Conservation (phyloP, 768 basidiomycete species). For the Tulasnella sp. region DNA sequence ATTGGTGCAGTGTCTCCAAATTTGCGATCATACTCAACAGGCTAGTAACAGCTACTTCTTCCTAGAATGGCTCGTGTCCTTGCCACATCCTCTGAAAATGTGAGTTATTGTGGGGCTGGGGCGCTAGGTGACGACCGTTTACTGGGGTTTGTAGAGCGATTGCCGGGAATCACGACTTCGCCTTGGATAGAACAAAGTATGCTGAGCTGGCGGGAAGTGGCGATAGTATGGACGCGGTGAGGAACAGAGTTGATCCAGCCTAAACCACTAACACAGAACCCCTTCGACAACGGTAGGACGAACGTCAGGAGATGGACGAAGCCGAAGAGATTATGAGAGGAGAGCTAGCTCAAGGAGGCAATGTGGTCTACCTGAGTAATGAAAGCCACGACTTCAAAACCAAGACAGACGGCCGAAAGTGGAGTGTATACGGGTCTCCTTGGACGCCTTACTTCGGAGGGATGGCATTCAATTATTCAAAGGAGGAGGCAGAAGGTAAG, state of each 20-base stretch:
- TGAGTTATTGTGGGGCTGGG: constrained; percentile 4
- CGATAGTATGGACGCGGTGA: neutral
- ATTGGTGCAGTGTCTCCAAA: too few relatives aligned
- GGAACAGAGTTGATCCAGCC: neutral
- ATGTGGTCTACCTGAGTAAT: constrained; percentile 25
- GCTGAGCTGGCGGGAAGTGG: neutral
- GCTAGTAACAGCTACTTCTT: neutral
- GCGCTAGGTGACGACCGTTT: neutral
- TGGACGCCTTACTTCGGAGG: constrained; percentile 24
- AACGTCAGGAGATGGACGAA: constrained; percentile 11
- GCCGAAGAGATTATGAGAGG: constrained; percentile 18
- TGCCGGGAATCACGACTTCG: constrained; percentile 29
- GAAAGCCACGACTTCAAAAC: constrained; percentile 23
- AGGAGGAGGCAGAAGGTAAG: constrained; percentile 23
- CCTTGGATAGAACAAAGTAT: constrained; percentile 14
- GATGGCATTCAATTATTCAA: constrained; percentile 26
- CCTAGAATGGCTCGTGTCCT: constrained; percentile 19
- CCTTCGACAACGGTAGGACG: neutral
- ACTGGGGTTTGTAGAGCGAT: constrained; percentile 20
- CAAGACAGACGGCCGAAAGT: constrained; percentile 13
- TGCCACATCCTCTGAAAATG: constrained; percentile 28
- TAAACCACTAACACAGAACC: neutral
- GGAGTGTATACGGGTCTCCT: constrained; percentile 28
- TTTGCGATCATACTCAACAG: too few relatives aligned
- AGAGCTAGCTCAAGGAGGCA: neutral